Evolutionary conservation across 768 basidiomycete species (phyloP), one percentile per base, ranked within the genome.

Genomic region (Glaciozyma antarctica): DNA sequence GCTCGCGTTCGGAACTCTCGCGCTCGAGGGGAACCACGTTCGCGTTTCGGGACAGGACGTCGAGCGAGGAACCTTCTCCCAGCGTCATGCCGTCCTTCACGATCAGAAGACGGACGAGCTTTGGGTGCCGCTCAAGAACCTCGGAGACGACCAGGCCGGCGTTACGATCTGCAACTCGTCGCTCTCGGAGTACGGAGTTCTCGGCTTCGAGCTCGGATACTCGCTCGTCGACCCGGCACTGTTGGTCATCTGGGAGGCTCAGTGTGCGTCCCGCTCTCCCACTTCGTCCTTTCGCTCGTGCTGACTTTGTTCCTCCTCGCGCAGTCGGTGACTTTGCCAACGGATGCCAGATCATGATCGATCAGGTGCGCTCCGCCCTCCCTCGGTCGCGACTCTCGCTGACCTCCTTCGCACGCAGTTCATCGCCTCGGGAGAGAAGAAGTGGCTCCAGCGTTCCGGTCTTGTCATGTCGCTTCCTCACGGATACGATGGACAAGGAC

Each of bases 191-290:
- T 99, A 80, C 75, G 95, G 94, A 68, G 81, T 86, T 4, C 88
- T 99, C 65, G 94, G 94, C 48, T 99, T 98, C 77, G 94, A 99
- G 77, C 85, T 99, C 38, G 94, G 94, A 13, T 99, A 99, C 78
- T 99, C 95, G 9, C 86, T 98, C 69, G 95, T 98, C 61, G 94
- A 91, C 19, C 95, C 94, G 24, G 85, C 90, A 74, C 81, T 85
- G 32, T 81, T 99, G 69, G 90, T 90, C 21, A 86, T 99, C 74
- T 99, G 94, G 95, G 95, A 98, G 77, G 95, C 94, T 21, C 94
- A 98, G 77, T 93, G 73, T 73, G 64, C 38, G 73, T 69, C 21
- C 8, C 16, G 12, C 3, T 30, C 30, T 24, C 32, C 44, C n/a
- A 24, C 13, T 28, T 49, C 28, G 10, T 5, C 22, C 16, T 2